phyloP scores from a whole-genome alignment of 768 basidiomycete species.

The Mycena epipterygia region DNA sequence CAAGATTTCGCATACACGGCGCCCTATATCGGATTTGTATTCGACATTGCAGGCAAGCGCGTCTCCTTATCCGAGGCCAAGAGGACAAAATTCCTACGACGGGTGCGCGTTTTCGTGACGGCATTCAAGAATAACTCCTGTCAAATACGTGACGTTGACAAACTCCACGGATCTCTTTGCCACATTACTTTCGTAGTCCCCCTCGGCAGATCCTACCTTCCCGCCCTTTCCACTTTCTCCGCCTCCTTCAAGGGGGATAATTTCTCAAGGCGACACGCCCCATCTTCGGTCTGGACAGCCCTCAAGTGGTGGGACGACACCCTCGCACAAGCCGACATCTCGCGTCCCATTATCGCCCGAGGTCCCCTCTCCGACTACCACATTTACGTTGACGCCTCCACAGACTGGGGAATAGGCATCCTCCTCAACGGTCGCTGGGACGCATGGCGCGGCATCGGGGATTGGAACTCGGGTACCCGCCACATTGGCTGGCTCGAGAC shows the following conservation, averaged over 20 bases:
- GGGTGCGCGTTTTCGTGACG: neutral
- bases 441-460: slow-evolving; percentile 20
- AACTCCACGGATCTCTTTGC: slow-evolving; percentile 46
- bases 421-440: slow-evolving; percentile 33
- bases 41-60: neutral
- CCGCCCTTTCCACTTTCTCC: slow-evolving; percentile 43
- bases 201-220: slow-evolving; percentile 42
- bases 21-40: neutral
- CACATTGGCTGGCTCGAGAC: slow-evolving; percentile 48
- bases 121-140: neutral
- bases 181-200: slow-evolving; percentile 50
- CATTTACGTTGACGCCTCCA: slow-evolving; percentile 40
- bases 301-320: slow-evolving; percentile 3
- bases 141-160: neutral
- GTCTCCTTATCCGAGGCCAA: neutral
- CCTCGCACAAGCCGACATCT: neutral
- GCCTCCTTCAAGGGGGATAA: slow-evolving; percentile 37
- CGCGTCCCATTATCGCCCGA: neutral
- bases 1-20: neutral
- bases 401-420: slow-evolving; percentile 44
- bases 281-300: neutral
- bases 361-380: neutral
- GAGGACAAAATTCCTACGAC: neutral
- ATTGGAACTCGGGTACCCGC: slow-evolving; percentile 29
- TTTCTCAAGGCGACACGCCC: neutral